Base-by-base conservation (phyloP, 139 green algal species). In the Edaphochlamys debaryana region DNA sequence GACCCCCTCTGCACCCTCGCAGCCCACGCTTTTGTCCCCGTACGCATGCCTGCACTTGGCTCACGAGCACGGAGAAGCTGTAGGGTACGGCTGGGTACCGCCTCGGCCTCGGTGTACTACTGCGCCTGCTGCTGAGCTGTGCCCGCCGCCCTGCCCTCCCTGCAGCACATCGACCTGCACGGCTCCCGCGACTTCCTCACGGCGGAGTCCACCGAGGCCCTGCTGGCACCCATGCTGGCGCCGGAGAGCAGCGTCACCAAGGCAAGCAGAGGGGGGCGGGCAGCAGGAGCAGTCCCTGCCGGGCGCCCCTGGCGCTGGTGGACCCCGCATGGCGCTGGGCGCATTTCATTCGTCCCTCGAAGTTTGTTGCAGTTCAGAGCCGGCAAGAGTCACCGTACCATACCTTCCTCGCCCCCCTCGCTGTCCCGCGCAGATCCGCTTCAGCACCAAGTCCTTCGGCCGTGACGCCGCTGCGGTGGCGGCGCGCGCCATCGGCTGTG, bases 391-490 rank as follows among this genome's bases (percentile, higher is more conserved):
- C 48, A 15, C 11, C 11, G 48, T 54, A 9, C 9, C 48, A 54
- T 54, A n/a, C n/a, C n/a, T n/a, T n/a, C n/a, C n/a, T n/a, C n/a
- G n/a, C n/a, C n/a, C n/a, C n/a, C n/a, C n/a, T n/a, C n/a, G n/a
- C n/a, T n/a, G 40, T 36, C 1, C 27, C n/a, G 6, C n/a, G 67
- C 93, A 96, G 91, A 91, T 98, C 76, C 93, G 92, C 64, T 94
- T 99, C 78, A 96, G 90, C 89, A 98, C 92, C 79, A 98, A 99
- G 82, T 95, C 89, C 79, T 98, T 98, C 91, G 94, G 93, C 9
- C 45, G 86, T 19, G 94, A 97, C 6, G 93, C 95, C 20, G 94
- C 96, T 6, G 74, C 78, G 17, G 94, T 98, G n/a, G 95, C 93
- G 13, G 92, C 94, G 4, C 52, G 85, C 9, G 95, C 92, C 9